Evolutionary conservation across 352 stramenopile species (phyloP).

Genomic region (Paralagenidium karlingii): DNA sequence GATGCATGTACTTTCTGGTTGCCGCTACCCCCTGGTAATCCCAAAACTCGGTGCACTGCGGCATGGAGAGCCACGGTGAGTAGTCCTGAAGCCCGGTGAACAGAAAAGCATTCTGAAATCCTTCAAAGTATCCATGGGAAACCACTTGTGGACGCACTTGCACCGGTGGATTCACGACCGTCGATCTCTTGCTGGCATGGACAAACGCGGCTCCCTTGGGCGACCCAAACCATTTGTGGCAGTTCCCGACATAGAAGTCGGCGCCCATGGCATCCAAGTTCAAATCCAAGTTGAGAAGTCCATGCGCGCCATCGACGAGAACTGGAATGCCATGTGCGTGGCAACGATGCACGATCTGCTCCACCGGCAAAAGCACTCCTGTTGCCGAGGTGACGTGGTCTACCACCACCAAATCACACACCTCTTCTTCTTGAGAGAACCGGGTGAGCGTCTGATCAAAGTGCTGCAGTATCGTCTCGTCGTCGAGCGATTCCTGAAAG

Average conservation of each 20-base stretch:
- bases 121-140: slow-evolving; percentile 85
- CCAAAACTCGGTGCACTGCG: slow-evolving; percentile 82
- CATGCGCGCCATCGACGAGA: slow-evolving; percentile 88
- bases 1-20: slow-evolving; percentile 56
- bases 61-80: slow-evolving; percentile 71
- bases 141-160: slow-evolving; percentile 64
- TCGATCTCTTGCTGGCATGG: slow-evolving; percentile 56
- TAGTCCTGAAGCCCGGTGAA: slow-evolving; percentile 92
- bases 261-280: slow-evolving; percentile 48
- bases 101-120: slow-evolving; percentile 86
- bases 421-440: slow-evolving; percentile 16
- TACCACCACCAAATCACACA: slow-evolving; percentile 63
- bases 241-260: slow-evolving; percentile 91
- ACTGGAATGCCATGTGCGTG: slow-evolving; percentile 36
- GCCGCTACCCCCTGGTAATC: slow-evolving; percentile 17
- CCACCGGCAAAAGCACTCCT: slow-evolving; percentile 76
- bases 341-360: slow-evolving; percentile 56
- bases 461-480: slow-evolving; percentile 23
- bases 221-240: slow-evolving; percentile 92
- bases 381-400: slow-evolving; percentile 93
- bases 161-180: slow-evolving; percentile 12
- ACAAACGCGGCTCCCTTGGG: slow-evolving; percentile 82
- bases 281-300: slow-evolving; percentile 69
- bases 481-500: slow-evolving; percentile 50
- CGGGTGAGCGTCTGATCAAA: slow-evolving; percentile 17